Evolutionary conservation across 1,284 basidiomycete species (phyloP).

Genomic region (Boletellus deceptivus): DNA sequence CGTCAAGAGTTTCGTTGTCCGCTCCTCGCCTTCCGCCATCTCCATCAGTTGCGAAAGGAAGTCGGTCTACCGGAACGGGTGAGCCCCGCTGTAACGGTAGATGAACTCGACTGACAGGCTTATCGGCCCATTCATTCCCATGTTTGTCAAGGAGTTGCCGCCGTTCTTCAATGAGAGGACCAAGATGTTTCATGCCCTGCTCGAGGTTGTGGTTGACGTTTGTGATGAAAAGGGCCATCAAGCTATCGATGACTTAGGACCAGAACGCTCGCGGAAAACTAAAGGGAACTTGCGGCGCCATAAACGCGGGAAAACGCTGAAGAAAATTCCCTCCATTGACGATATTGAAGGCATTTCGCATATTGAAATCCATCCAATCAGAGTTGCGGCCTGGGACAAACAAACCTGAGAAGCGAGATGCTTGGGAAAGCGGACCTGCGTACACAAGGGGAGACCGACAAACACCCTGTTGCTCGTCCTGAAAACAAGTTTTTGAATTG

Average conservation of each 20-base stretch:
- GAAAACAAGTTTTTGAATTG: slow-evolving; percentile 29
- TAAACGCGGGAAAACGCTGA: slow-evolving; percentile 36
- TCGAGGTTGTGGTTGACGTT: slow-evolving; percentile 12
- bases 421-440: background rate
- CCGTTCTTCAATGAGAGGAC: slow-evolving; percentile 40
- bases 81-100: background rate
- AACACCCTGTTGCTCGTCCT: slow-evolving; percentile 39
- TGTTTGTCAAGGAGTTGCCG: slow-evolving; percentile 28
- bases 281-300: slow-evolving; percentile 35
- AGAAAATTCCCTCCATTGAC: slow-evolving; percentile 29
- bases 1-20: slow-evolving; percentile 29
- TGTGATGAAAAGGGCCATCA: slow-evolving; percentile 17
- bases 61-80: slow-evolving; percentile 34
- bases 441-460: slow-evolving; percentile 42
- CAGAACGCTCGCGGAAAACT: background rate
- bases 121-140: slow-evolving; percentile 37
- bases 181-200: slow-evolving; percentile 27
- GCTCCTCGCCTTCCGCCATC: slow-evolving; percentile 33
- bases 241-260: background rate
- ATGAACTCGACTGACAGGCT: slow-evolving; percentile 32
- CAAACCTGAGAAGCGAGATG: background rate
- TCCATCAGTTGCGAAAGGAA: slow-evolving; percentile 47
- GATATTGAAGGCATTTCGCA: slow-evolving; percentile 34
- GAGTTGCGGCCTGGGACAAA: slow-evolving; percentile 37
- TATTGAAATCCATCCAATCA: slow-evolving; percentile 37